Evolutionary conservation across 2,329 filamentous ascomycete species (phyloP), one percentile per base, ranked within the genome.

Genomic region (Teratosphaeria pseudoeucalypti): DNA sequence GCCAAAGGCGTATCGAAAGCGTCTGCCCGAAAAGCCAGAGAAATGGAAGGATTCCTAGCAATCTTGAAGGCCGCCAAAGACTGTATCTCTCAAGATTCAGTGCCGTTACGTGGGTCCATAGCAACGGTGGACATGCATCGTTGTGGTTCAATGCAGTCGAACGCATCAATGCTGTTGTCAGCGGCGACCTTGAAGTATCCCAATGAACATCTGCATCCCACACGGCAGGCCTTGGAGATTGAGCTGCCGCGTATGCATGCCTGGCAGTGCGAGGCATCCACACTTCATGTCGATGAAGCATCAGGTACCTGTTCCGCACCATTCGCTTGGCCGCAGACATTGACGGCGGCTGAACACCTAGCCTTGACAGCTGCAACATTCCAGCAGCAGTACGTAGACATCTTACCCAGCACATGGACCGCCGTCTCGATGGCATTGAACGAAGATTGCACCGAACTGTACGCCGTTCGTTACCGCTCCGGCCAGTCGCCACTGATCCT

Each of bases 401-500:
- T 92, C 56, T 85, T 99, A 6, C 95, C 94, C 0, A 76, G 79
- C 47, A 79, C 81, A 6, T 99, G 94, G 94, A 90, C 85, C 54
- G 88, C 92, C 1, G 78, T 99, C 10, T 97, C 92, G 0, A 77
- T 99, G 53, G 88, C 88, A 0, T 75, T 99, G 16, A 94, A 88
- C 68, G 89, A 95, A 57, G 87, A 86, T 65, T 83, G 81, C 47
- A 88, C 90, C 58, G 94, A 97, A 70, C 82, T 99, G 4, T 91
- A 89, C 65, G 86, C 97, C 63, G 92, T 90, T n/a, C 90, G 90
- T 67, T 84, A 96, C 37, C 85, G 89, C 63, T 81, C 85, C 10
- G 85, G 84, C 1, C 82, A 88, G 56, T 85, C 83, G 29, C 94
- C 94, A 0, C 95, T 99, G 68, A 85, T 96, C 57, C 78, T 99